Evolutionary conservation across 352 stramenopile genomes (phyloP), one percentile per base, ranked within the genome.

Genomic region (Phytophthora crassamura): DNA sequence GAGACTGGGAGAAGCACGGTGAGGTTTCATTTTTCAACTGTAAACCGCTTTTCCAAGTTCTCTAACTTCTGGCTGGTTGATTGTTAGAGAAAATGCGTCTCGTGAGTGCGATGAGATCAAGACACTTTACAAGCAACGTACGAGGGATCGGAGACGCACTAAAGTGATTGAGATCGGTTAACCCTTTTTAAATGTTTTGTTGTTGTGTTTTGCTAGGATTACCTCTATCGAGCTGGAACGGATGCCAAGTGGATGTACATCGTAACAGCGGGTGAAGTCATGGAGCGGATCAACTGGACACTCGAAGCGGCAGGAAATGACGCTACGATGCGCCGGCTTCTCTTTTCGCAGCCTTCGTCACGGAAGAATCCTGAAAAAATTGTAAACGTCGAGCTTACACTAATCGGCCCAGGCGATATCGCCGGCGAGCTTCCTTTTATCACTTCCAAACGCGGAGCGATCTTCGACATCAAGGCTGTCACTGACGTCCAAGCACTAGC

Each of bases 211-310:
- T 5, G 47, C 5, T 22, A 92, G 84, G 82, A 93, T 39, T 89
- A 88, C 64, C 58, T 93, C 33, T 91, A 93, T 36, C 75, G 79
- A 11, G 75, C 82, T 11, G 84, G 84, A 3, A 70, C 72, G 0
- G 80, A 90, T 39, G 80, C 82, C 8, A 91, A 88, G 57, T 89
- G 78, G 74, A 85, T 93, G 77, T 93, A 79, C 47, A 81, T 93
- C 49, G 72, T 93, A 25, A 87, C 83, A 18, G 73, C 77, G 0
- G 84, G 84, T 10, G 84, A 93, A 62, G 78, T 88, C 9, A 77
- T 88, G 34, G 84, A 93, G 59, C 78, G 82, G 5, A 67, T 88
- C 18, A 91, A 89, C 62, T 87, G 77, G 69, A 80, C 73, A 5
- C 59, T 86, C 30, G 58, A 79, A 48, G 41, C 49, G 22, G 48